Conservation (phyloP, 1,284 basidiomycete species). For the Vanrija pseudolonga region DNA sequence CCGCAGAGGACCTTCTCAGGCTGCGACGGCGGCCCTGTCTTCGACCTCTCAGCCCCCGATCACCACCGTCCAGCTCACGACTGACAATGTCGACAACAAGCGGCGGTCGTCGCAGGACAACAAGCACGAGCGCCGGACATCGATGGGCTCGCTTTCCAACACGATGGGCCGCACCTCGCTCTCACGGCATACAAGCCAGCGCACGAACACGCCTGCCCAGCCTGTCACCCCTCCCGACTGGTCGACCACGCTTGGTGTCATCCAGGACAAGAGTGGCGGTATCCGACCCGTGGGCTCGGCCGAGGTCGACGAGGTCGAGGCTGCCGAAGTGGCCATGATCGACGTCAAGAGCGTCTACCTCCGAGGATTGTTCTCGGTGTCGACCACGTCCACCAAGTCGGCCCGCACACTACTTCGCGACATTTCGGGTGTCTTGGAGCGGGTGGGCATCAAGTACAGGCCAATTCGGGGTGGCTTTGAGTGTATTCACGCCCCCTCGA, state of each 20-base stretch:
- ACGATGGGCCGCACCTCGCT: slow-evolving; percentile 30
- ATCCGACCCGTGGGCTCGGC: slow-evolving; percentile 16
- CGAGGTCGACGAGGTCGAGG: slow-evolving; percentile 19
- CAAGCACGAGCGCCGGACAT: slow-evolving; percentile 68
- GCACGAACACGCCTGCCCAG: slow-evolving; percentile 6
- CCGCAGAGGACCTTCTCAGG: slow-evolving; percentile 36
- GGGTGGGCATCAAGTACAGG: slow-evolving; percentile 90
- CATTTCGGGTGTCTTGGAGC: slow-evolving; percentile 79
- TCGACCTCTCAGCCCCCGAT: slow-evolving; percentile 10
- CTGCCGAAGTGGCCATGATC: slow-evolving; percentile 21
- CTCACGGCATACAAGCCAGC: slow-evolving; percentile 27
- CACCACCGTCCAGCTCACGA: slow-evolving; percentile 53
- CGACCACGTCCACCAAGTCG: slow-evolving; percentile 89
- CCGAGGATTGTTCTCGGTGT: slow-evolving; percentile 88
- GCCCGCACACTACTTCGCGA: slow-evolving; percentile 76
- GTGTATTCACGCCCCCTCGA: slow-evolving; percentile 90
- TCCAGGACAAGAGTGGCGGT: slow-evolving; percentile 18
- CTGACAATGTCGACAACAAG: neutral
- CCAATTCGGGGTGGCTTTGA: slow-evolving; percentile 90
- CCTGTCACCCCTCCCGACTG: slow-evolving; percentile 26
- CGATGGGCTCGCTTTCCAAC: slow-evolving; percentile 36
- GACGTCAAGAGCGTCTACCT: slow-evolving; percentile 84
- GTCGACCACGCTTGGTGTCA: slow-evolving; percentile 16
- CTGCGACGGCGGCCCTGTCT: slow-evolving; percentile 25
- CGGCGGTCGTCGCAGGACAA: slow-evolving; percentile 51